A percentile compares a stretch with the other conserved stretches of the same genome.
These are phyloP conservation scores for Saccharum officinarum DNA, from an alignment of 176 grass and related monocot species.

Conservation along the genomic window DNA sequence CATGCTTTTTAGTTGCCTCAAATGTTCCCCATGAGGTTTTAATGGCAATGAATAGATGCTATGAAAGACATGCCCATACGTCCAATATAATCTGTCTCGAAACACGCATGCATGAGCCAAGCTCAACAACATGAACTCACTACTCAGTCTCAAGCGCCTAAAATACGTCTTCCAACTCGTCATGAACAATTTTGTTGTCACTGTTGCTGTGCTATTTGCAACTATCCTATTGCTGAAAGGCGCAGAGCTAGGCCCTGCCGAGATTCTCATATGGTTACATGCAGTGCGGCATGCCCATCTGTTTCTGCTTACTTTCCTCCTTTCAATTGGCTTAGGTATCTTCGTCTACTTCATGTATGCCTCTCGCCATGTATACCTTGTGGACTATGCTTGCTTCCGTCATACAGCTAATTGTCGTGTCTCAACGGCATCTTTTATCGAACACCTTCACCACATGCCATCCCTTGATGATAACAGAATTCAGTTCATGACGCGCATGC, in stretches of 20 bases:
- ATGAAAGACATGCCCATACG: neutral
- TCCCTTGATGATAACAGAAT: neutral
- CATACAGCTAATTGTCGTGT: neutral
- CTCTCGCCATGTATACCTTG: conserved; percentile 36
- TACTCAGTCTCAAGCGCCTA: neutral
- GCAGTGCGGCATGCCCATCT: neutral
- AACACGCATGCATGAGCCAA: neutral
- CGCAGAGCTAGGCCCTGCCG: neutral
- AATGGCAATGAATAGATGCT: neutral
- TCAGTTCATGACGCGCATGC: conserved; percentile 23
- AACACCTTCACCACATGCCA: neutral
- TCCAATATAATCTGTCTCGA: neutral
- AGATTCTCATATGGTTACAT: neutral
- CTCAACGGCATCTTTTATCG: neutral
- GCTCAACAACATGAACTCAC: neutral
- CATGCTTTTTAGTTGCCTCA: neutral
- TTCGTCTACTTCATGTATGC: neutral
- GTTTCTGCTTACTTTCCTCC: neutral
- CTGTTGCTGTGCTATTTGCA: neutral
- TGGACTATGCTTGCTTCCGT: conserved; percentile 43
- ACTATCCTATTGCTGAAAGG: conserved; percentile 7
- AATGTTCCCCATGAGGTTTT: neutral
- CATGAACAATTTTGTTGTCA: conserved; percentile 2
- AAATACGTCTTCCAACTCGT: neutral
- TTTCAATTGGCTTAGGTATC: neutral